A percentile compares a stretch with the other conserved stretches of the same genome.
Conservation (phyloP, 2,329 filamentous ascomycete species). For the Calonectria pteridis region DNA sequence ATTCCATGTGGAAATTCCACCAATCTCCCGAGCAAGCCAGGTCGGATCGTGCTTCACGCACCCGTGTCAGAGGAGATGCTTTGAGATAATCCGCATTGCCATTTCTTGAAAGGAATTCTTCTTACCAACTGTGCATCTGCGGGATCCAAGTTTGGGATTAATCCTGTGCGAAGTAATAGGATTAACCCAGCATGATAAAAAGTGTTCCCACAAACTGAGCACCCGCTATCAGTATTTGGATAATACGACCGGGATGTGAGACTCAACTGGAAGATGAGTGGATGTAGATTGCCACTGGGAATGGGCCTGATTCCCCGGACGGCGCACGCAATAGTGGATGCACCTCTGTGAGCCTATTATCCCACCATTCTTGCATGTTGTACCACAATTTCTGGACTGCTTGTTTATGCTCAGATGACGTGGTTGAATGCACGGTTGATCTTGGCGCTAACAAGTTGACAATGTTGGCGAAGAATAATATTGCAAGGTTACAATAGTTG, state of each 20-base stretch:
- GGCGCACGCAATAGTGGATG: not conserved
- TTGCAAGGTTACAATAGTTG: not conserved
- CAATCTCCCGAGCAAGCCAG: not conserved
- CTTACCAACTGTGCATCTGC: not conserved
- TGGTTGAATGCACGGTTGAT: not conserved
- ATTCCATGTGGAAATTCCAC: not conserved
- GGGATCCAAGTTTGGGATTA: not conserved
- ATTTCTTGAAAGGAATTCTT: too few relatives aligned
- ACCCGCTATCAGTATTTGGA: not conserved
- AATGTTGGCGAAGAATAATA: not conserved
- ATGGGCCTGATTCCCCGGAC: not conserved
- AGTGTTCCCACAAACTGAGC: not conserved
- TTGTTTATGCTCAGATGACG: not conserved
- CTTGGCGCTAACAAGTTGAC: not conserved
- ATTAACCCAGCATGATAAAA: not conserved
- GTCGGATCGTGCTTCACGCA: not conserved
- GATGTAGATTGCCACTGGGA: not conserved
- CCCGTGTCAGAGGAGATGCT: not conserved
- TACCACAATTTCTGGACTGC: not conserved
- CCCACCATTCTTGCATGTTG: not conserved
- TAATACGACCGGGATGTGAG: rapidly evolving
- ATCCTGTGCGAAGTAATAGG: not conserved
- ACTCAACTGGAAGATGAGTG: not conserved
- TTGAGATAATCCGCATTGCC: too few relatives aligned
- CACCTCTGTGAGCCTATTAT: not conserved